Base-by-base conservation (phyloP, 139 green algal genomes). In the Coelastrella sp. region DNA sequence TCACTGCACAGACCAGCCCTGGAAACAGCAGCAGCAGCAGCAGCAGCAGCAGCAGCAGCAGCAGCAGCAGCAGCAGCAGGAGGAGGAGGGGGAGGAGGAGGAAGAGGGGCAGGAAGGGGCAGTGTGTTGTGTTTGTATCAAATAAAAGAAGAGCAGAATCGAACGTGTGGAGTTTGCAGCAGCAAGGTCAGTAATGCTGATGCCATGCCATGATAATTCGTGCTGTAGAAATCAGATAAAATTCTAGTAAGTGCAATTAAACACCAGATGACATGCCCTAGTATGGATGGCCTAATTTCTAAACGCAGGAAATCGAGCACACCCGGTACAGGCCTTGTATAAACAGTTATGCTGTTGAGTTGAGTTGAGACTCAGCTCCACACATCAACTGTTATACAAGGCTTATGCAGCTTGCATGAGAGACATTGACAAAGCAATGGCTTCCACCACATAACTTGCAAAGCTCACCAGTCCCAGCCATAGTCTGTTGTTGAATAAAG, bases 1-100 rank as follows among this genome's bases (percentile, higher is more conserved):
- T 89, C 84, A 73, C 68, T 70, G 20, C 84, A 89, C 70, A 89
- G 84, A 58, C 84, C 84, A 59, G n/a, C 84, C 84, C 82, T 86
- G 57, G 12, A n/a, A 57, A 9, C 49, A 63, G 61, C 60, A 75
- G 22, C 80, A 73, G 59, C 59, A 85, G 80, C 59, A 85, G 59
- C 0, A 59, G 80, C 7, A 58, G 80, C 20, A 72, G 20, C 57
- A 72, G 58, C 58, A 85, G 76, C 14, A 66, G 78, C 49, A 12
- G 79, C 8, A 78, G 82, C 61, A 61, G n/a, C 80, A 86, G 80
- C 80, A 86, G 80, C 59, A 86, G 78, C 35, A 83, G 27, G 6
- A 24, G 68, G 35, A 35, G 49, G 27, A 12, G 12, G 11, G 6
- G 7, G 72, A 35, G 22, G n/a, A 20, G 22, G 20, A 35, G 24